Evolutionary conservation across 768 basidiomycete genomes (phyloP), one percentile per base, ranked within the genome.

Genomic region (Xanthoconium purpureum): DNA sequence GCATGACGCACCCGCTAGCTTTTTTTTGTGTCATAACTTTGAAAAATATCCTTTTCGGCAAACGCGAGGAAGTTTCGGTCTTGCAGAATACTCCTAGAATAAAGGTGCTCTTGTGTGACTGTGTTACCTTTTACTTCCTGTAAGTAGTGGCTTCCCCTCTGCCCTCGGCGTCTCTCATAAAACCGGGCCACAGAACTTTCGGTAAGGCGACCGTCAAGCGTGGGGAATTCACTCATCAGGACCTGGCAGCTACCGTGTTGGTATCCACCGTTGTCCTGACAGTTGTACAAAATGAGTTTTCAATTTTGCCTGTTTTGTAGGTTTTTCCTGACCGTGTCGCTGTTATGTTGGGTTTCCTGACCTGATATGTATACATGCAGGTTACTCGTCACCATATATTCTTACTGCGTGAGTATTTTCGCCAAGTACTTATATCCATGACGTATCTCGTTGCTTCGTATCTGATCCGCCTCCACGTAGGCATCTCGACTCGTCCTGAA

Each of bases 401-500:
- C 63, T 0, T 65, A 61, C 29, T 67, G 65, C 18, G 65, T 66
- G 54, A 52, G 66, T 61, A 55, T 20, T 2, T 8, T 1, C 14
- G 13, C 24, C 24, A 24, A 24, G 24, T 24, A n/a, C n/a, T 12
- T 15, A 20, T 45, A 43, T 32, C 13, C 9, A 12, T 20, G 2
- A 9, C 9, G 5, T 45, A 38, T 37, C 24, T 45, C 37, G 2
- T 52, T 56, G 33, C 37, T 18, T 15, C 50, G 6, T 37, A 33
- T 9, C 47, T 47, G 13, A 59, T 33, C 44, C 32, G 28, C 33
- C 30, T 50, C 29, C 10, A 13, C 8, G 38, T 47, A 64, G 62
- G 59, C 59, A 12, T 66, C 65, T 17, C 62, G 64, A 14, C 62
- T 65, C 20, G 42, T 66, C 9, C 48, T 65, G 40, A 66, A 66